Conservation (phyloP, 106 monocot genomes). For the Dendrobium chrysotoxum region DNA sequence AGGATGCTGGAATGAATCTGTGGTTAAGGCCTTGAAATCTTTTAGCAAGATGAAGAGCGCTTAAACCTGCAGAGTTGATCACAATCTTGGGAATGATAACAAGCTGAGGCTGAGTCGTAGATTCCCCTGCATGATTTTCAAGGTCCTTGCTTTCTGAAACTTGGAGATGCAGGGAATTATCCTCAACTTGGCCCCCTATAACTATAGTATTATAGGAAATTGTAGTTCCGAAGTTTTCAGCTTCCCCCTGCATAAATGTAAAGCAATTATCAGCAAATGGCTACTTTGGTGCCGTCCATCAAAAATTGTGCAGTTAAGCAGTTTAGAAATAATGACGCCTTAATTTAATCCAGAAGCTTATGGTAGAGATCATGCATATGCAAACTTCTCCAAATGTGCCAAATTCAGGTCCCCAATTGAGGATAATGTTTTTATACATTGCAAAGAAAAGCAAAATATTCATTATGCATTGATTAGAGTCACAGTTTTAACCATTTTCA, state of each 20-base stretch:
- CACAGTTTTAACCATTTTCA: neutral
- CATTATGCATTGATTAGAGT: neutral
- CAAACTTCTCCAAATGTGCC: too few species aligned
- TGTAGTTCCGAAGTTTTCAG: constrained; percentile 54
- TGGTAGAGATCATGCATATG: too few species aligned
- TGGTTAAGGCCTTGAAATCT: constrained; percentile 46
- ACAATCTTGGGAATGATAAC: constrained; percentile 60
- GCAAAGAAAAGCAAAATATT: neutral
- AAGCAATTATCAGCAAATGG: constrained; percentile 2
- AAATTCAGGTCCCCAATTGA: too few species aligned
- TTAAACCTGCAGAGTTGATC: constrained; percentile 85
- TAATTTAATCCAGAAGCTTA: too few species aligned
- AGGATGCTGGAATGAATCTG: constrained; percentile 36
- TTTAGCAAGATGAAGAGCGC: constrained; percentile 80
- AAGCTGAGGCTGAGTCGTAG: constrained; percentile 47
- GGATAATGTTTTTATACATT: neutral
- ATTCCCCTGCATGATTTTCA: constrained; percentile 22
- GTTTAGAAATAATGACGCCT: too few species aligned
- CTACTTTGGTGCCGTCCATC: neutral
- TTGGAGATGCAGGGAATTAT: constrained; percentile 47
- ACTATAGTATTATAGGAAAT: constrained; percentile 78
- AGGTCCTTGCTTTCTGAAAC: constrained; percentile 59
- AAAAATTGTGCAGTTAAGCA: neutral
- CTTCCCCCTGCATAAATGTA: constrained; percentile 66
- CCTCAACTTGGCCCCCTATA: constrained; percentile 57